These are phyloP conservation scores for Ehretia macrophylla DNA, from an alignment of 257 asterid species.

Conservation along the genomic window DNA sequence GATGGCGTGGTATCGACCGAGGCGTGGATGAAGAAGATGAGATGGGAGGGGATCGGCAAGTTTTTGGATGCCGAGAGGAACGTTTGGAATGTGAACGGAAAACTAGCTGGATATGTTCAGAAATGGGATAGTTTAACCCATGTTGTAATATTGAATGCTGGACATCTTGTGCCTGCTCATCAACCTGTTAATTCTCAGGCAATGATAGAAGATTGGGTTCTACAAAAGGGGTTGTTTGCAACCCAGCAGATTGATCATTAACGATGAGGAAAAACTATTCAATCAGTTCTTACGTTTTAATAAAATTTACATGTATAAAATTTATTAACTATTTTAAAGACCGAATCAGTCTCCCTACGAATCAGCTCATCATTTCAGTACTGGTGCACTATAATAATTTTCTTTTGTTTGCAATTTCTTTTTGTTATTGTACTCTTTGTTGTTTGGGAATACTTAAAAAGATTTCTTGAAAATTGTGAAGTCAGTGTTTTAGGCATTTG, in stretches of 20 bases:
- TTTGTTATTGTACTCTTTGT: too few species aligned
- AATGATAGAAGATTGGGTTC: conserved; percentile 86
- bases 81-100: conserved; percentile 51
- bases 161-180: conserved; percentile 87
- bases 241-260: conserved; percentile 19
- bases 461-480: too few species aligned
- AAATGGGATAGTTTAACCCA: conserved; percentile 52
- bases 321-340: too few species aligned
- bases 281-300: too few species aligned
- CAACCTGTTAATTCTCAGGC: conserved; percentile 61
- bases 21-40: conserved; percentile 72
- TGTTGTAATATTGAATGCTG: conserved; percentile 69
- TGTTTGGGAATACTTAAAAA: too few species aligned
- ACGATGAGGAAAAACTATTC: too few species aligned
- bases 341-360: too few species aligned
- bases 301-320: too few species aligned
- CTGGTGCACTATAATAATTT: too few species aligned
- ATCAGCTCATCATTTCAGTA: background rate
- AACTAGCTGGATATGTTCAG: conserved; percentile 80
- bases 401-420: too few species aligned
- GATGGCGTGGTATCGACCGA: conserved; percentile 62
- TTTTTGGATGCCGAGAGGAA: conserved; percentile 62
- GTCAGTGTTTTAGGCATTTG: too few species aligned
- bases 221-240: conserved; percentile 57
- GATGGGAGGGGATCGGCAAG: conserved; percentile 45